Percentiles rank a stretch among this genome's conserved stretches.
Evolutionary conservation across 2,329 filamentous ascomycete species (phyloP).

Genomic region (Ceratocystis cubensis): DNA sequence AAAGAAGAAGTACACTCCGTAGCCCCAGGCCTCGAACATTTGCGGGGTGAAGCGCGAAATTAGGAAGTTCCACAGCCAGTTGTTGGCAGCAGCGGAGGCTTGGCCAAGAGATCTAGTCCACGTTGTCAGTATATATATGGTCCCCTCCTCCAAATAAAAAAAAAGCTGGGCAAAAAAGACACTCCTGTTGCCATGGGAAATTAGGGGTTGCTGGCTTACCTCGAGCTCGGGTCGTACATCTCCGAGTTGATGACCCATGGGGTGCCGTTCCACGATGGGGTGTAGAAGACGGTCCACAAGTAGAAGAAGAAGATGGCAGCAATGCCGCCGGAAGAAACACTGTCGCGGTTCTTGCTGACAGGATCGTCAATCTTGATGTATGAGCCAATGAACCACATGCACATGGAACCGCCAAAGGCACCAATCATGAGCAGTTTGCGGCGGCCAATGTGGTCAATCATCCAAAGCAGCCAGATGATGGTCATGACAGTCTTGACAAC

Average conservation of each 20-base stretch:
- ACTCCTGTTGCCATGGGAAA: not conserved
- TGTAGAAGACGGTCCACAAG: slow-evolving; percentile 55
- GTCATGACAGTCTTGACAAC: slow-evolving; percentile 52
- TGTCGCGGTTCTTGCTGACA: slow-evolving; percentile 36
- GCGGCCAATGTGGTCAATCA: slow-evolving; percentile 57
- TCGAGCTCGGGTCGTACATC: slow-evolving; percentile 32
- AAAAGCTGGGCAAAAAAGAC: slow-evolving; percentile 44
- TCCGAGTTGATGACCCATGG: slow-evolving; percentile 61
- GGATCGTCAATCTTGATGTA: slow-evolving; percentile 35
- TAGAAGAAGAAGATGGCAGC: slow-evolving; percentile 57
- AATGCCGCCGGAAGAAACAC: slow-evolving; percentile 40
- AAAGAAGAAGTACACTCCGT: slow-evolving; percentile 54
- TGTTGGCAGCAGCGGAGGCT: slow-evolving; percentile 56
- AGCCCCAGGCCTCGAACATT: slow-evolving; percentile 48
- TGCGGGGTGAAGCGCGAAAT: slow-evolving; percentile 54
- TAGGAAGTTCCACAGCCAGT: slow-evolving; percentile 64
- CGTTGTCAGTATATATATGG: not conserved
- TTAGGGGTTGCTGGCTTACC: slow-evolving; percentile 42
- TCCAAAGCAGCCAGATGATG: slow-evolving; percentile 37
- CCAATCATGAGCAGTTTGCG: slow-evolving; percentile 58
- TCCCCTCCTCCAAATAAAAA: slow-evolving; percentile 31
- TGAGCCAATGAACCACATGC: slow-evolving; percentile 50
- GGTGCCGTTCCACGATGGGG: slow-evolving; percentile 57
- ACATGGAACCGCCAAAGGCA: slow-evolving; percentile 53
- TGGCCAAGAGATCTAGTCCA: slow-evolving; percentile 18